Evolutionary conservation across 305 asterid genomes (phyloP), one percentile per base, ranked within the genome.

Genomic region (Striga hermonthica): DNA sequence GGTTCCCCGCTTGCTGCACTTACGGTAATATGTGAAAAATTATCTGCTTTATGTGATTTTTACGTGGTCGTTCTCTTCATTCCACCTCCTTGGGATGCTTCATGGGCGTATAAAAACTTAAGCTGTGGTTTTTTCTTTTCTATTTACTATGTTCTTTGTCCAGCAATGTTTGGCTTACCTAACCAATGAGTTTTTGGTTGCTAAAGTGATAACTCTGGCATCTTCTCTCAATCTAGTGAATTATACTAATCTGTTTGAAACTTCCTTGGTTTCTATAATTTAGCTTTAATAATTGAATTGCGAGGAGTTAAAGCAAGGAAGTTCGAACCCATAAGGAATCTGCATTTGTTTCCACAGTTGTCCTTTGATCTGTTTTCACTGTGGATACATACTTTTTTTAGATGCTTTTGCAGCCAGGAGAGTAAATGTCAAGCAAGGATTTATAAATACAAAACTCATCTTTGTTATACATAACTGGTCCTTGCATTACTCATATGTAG

Each of bases 1-100:
- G 92, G 94, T 16, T 90, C 97, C 4, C 98, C 98, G 58, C 85
- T 93, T 72, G 98, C 98, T 74, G 98, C 98, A 65, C 78, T 93
- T 64, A 93, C 97, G 91, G 97, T 93, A 87, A 74, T 76, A 62
- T 64, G 65, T 67, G 31, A 45, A 22, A 4, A 34, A 45, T 44
- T 13, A 47, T 45, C 50, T 6, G 16, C 1, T 6, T 37, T 73
- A 49, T 34, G 45, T 35, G 7, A 37, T 36, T 57, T 72, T 28
- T 39, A 9, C 60, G 31, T 77, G 47, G 58, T 16, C 14, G 43
- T 41, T 52, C 8, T 60, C 40, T 48, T 10, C 13, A 6, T 61
- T 65, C n/a, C 49, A 62, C 47, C 53, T 8, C 34, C 68, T 61
- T 14, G 16, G 61, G 22, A 49, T 41, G 52, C 58, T 65, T 55